These are phyloP conservation scores for Phlebiopsis gigantea DNA, from an alignment of 768 basidiomycete species.

Conservation along the genomic window DNA sequence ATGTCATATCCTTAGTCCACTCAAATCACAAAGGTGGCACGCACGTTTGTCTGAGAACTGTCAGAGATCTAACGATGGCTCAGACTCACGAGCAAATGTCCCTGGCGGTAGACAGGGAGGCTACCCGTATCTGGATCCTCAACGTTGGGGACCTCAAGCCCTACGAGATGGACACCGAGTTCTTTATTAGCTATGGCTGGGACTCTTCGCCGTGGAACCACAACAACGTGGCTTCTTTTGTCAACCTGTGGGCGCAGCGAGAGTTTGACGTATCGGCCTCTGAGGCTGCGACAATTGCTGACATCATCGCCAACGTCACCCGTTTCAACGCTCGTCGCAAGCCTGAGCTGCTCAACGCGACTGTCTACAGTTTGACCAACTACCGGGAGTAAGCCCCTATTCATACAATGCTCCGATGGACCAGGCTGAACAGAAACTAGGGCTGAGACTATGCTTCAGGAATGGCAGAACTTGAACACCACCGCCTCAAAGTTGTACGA, in stretches of 20 bases:
- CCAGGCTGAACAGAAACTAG: conserved; percentile 25
- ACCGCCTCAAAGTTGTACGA: conserved; percentile 53
- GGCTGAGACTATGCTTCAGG: conserved; percentile 49
- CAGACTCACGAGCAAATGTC: conserved; percentile 70
- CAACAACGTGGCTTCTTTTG: conserved; percentile 48
- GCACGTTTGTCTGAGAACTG: conserved; percentile 17
- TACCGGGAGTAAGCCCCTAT: conserved; percentile 60
- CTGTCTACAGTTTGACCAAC: conserved; percentile 58
- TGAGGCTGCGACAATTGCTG: conserved; percentile 38
- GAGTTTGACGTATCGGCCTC: conserved; percentile 48
- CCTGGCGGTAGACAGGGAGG: conserved; percentile 53
- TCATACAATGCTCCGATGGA: not conserved
- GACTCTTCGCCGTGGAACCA: conserved; percentile 51
- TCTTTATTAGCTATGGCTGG: conserved; percentile 62
- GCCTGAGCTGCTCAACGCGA: conserved; percentile 58
- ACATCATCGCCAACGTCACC: conserved; percentile 52
- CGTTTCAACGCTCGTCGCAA: conserved; percentile 56
- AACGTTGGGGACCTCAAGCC: conserved; percentile 78
- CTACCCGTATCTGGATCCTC: conserved; percentile 60
- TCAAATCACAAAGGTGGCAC: conserved; percentile 36
- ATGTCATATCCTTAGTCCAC: conserved; percentile 33
- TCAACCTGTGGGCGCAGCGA: conserved; percentile 54
- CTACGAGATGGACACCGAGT: conserved; percentile 65
- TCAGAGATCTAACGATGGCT: not conserved
- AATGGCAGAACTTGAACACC: conserved; percentile 43